These are phyloP conservation scores for Glycine latifolia DNA, from an alignment of 306 rosid species.

Conservation along the genomic window DNA sequence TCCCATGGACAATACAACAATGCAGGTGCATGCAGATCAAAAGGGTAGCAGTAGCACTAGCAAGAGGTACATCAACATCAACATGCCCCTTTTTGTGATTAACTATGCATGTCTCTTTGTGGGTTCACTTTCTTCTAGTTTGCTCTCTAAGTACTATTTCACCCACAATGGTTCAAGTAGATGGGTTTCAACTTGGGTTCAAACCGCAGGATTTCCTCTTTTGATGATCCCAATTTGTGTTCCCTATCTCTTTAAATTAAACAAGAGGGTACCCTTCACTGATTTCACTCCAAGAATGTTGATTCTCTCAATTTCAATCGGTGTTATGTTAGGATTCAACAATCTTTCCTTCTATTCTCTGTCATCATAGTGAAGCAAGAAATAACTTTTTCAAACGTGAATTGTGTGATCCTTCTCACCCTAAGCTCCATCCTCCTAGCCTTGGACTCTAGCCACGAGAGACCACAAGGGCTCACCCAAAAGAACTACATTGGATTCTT, in stretches of 20 bases:
- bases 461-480: conserved; percentile 18
- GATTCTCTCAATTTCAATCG: conserved; percentile 49
- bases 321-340: conserved; percentile 72
- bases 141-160: conserved; percentile 79
- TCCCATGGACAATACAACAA: not conserved
- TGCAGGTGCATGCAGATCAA: conserved; percentile 47
- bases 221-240: conserved; percentile 57
- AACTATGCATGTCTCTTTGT: conserved; percentile 65
- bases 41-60: conserved; percentile 38
- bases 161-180: conserved; percentile 71
- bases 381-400: conserved; percentile 69
- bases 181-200: conserved; percentile 85
- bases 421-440: conserved; percentile 65
- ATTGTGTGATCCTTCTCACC: conserved; percentile 70
- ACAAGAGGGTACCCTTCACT: conserved; percentile 61
- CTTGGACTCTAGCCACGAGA: conserved; percentile 56
- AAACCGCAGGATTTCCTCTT: conserved; percentile 71
- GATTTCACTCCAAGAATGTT: conserved; percentile 54
- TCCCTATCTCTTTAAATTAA: conserved; percentile 58
- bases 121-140: conserved; percentile 67
- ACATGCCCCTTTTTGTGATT: conserved; percentile 54
- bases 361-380: conserved; percentile 65
- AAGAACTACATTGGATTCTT: conserved; percentile 65
- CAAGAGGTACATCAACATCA: conserved; percentile 27
- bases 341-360: conserved; percentile 72